These are phyloP conservation scores for Aspergillus tanneri DNA, from an alignment of 2,329 filamentous ascomycete genomes.

Conservation along the genomic window DNA sequence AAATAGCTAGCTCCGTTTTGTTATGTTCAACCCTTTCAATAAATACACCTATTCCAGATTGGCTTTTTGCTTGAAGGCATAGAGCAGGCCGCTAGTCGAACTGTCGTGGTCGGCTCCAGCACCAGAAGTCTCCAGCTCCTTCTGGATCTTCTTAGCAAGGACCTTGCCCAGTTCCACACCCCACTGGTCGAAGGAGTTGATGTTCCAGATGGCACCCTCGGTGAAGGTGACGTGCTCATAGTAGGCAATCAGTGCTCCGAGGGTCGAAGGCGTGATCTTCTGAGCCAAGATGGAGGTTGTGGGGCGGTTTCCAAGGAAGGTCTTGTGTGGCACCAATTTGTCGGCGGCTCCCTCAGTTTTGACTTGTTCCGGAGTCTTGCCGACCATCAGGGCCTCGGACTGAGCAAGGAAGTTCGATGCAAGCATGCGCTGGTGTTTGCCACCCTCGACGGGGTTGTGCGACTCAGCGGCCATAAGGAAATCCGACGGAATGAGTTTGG, in stretches of 20 bases:
- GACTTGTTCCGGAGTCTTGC: slow-evolving; percentile 50
- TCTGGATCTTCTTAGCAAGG: slow-evolving; percentile 85
- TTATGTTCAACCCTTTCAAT: slow-evolving; percentile 4
- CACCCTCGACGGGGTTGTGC: slow-evolving; percentile 90
- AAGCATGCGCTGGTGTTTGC: slow-evolving; percentile 79
- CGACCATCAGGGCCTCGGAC: slow-evolving; percentile 55
- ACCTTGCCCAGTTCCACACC: slow-evolving; percentile 97
- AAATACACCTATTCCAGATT: slow-evolving; percentile 38
- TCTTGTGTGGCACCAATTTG: slow-evolving; percentile 88
- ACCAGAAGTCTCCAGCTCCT: slow-evolving; percentile 75
- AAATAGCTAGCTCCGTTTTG: slow-evolving; percentile 18
- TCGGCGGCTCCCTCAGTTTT: slow-evolving; percentile 50
- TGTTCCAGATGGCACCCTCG: slow-evolving; percentile 97
- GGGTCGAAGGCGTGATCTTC: slow-evolving; percentile 88
- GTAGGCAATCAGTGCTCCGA: slow-evolving; percentile 95
- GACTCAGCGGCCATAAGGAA: slow-evolving; percentile 96
- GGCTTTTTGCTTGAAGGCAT: slow-evolving; percentile 82
- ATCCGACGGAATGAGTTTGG: slow-evolving; percentile 96
- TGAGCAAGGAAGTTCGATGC: slow-evolving; percentile 54
- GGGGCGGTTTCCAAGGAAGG: slow-evolving; percentile 95
- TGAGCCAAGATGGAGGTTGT: slow-evolving; percentile 93
- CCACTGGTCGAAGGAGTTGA: slow-evolving; percentile 99
- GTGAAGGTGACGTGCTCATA: slow-evolving; percentile 99
- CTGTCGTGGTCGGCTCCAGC: slow-evolving; percentile 75
- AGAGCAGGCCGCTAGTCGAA: slow-evolving; percentile 85